Conservation (phyloP, 2,329 filamentous ascomycete genomes). For the Fusarium tuaranense region DNA sequence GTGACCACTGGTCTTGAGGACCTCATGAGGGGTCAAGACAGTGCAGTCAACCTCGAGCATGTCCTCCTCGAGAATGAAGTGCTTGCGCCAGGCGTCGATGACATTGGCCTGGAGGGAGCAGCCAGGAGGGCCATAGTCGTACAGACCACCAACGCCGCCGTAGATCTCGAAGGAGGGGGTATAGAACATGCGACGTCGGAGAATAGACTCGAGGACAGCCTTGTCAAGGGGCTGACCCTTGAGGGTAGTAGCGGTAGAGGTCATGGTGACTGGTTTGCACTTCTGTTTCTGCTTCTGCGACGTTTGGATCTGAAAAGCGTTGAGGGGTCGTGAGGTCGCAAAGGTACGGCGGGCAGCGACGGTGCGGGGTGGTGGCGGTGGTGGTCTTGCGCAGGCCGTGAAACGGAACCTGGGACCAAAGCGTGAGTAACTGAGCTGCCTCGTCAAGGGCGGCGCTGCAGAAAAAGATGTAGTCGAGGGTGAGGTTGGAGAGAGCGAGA, state of each 20-base stretch:
- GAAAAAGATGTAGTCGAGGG: conserved; percentile 14
- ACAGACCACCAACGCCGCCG: conserved; percentile 87
- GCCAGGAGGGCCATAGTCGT: conserved; percentile 92
- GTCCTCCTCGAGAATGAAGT: conserved; percentile 92
- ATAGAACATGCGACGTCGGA: conserved; percentile 92
- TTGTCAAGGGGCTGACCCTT: conserved; percentile 93
- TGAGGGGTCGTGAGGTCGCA: conserved; percentile 45
- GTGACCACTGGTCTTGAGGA: conserved; percentile 95
- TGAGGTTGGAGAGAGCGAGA: conserved; percentile 32
- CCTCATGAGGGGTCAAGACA: conserved; percentile 90
- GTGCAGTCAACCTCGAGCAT: conserved; percentile 97
- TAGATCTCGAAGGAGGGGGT: conserved; percentile 97
- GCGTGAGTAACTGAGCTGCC: conserved; percentile 29
- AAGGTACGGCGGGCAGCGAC: conserved; percentile 43
- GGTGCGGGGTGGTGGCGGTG: conserved; percentile 34
- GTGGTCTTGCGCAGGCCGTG: conserved; percentile 37
- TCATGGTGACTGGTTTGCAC: conserved; percentile 53
- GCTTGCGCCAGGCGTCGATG: conserved; percentile 89
- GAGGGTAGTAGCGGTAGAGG: conserved; percentile 75
- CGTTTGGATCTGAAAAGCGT: conserved; percentile 46
- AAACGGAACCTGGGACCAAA: conserved; percentile 35
- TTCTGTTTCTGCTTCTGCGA: conserved; percentile 44
- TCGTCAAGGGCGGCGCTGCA: conserved; percentile 31
- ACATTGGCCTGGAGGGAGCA: conserved; percentile 89
- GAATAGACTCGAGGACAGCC: conserved; percentile 82